Evolutionary conservation across 768 basidiomycete genomes (phyloP), one percentile per base, ranked within the genome.

Genomic region (Boletus patriciae): DNA sequence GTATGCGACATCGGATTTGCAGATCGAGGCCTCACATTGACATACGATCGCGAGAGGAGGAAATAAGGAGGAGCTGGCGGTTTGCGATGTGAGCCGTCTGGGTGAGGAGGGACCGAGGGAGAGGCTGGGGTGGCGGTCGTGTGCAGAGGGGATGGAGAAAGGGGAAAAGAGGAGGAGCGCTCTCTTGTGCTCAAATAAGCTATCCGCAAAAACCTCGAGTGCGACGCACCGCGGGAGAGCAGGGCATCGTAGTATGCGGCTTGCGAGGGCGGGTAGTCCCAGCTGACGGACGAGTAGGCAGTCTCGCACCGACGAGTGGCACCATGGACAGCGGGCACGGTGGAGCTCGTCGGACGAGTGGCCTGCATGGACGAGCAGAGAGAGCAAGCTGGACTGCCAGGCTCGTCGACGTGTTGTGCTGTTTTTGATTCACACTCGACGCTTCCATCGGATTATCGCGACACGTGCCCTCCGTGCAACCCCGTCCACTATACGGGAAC

Each of bases 181-280:
- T 46, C 57, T 49, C 54, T 52, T 23, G 55, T 50, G 49, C 57
- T 62, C 60, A 16, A 61, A 54, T 60, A 47, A 25, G 67, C 67
- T 55, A 68, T 67, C 13, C 66, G 60, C 33, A 70, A 46, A 47
- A 70, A 66, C 50, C 68, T 40, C 42, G 68, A 70, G 56, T 56
- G 66, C 11, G 64, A 68, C 29, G 68, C 68, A 38, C 69, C 69
- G 37, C 62, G 59, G 4, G 60, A 54, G 50, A 68, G 60, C 2
- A 64, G 67, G 37, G 60, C 68, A 23, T 69, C 36, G 33, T 62
- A n/a, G n/a, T 51, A 46, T 1, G 54, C 57, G 2, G 60, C 36
- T 18, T 48, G 58, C 4, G 66, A 61, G 4, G 61, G 42, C 1
- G 66, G 65, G 25, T 62, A 68, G 46, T 64, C 59, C 67, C 66